A percentile compares a stretch with the other conserved stretches of the same genome.
phyloP scores from a whole-genome alignment of 2,329 filamentous ascomycete species.

The Sporothrix protearum region DNA sequence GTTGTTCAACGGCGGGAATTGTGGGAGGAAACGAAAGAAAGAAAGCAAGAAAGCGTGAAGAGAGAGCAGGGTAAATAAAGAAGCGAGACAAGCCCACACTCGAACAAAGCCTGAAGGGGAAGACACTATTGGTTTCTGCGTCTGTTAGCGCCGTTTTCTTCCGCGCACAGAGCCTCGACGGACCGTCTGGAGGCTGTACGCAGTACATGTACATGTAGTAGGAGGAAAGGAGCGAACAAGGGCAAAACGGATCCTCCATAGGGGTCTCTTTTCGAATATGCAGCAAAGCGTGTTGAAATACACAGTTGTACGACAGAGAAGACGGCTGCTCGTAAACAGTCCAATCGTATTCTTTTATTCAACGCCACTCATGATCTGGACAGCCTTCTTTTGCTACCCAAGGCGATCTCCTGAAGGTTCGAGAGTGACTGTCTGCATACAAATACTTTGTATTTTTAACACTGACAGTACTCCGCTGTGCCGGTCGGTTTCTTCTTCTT shows the following conservation, averaged over 20 bases:
- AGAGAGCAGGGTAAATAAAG: not conserved
- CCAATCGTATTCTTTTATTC: slow-evolving; percentile 17
- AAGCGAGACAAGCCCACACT: not conserved
- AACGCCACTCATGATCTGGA: not conserved
- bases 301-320: not conserved
- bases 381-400: not conserved
- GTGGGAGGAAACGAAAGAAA: slow-evolving; percentile 3
- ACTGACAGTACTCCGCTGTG: not conserved
- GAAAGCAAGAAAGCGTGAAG: not conserved
- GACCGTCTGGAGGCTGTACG: not conserved
- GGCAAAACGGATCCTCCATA: not conserved
- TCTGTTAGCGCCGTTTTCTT: not conserved
- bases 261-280: not conserved
- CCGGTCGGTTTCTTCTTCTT: too few relatives aligned
- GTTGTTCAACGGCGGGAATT: slow-evolving; percentile 6
- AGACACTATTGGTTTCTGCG: slow-evolving; percentile 5
- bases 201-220: too few relatives aligned
- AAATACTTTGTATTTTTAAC: too few relatives aligned
- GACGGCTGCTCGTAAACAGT: slow-evolving; percentile 15
- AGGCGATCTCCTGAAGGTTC: not conserved
- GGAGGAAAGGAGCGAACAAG: not conserved
- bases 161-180: not conserved
- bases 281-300: slow-evolving; percentile 11
- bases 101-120: not conserved
- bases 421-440: not conserved